Conservation (phyloP, 2,329 filamentous ascomycete genomes). For the Dothistroma septosporum region DNA sequence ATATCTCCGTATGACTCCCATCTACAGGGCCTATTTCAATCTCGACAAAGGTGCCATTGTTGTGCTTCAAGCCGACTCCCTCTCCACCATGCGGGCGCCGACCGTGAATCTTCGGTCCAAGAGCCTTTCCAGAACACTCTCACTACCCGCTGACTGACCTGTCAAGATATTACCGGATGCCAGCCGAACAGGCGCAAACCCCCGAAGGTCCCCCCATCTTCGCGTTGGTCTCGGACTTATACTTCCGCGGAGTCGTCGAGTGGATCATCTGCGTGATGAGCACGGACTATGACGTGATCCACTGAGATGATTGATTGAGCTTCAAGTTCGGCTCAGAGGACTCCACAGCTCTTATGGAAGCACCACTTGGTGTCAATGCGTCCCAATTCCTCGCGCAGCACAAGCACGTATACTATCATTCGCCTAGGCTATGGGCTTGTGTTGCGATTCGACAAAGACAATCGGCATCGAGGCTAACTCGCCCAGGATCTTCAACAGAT, state of each 20-base stretch:
- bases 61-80: background rate
- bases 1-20: background rate
- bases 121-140: conserved; percentile 4
- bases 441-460: background rate
- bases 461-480: too few species aligned
- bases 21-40: conserved; percentile 4
- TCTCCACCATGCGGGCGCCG: background rate
- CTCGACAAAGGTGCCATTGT: conserved; percentile 4
- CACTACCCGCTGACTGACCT: conserved; percentile 16
- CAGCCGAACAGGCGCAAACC: conserved; percentile 2
- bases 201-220: conserved; percentile 6
- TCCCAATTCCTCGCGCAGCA: conserved; percentile 17
- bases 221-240: background rate
- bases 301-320: background rate
- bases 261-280: background rate
- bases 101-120: conserved; percentile 1
- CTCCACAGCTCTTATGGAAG: conserved; percentile 12
- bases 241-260: conserved; percentile 5
- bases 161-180: conserved; percentile 6
- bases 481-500: too few species aligned
- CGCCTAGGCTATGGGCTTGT: background rate
- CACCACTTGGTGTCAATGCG: conserved; percentile 12
- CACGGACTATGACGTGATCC: background rate
- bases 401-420: conserved; percentile 1
- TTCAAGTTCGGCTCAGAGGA: conserved; percentile 5